These are phyloP conservation scores for Penicillium macrosclerotiorum DNA, from an alignment of 495 filamentous ascomycete genomes.

Conservation along the genomic window DNA sequence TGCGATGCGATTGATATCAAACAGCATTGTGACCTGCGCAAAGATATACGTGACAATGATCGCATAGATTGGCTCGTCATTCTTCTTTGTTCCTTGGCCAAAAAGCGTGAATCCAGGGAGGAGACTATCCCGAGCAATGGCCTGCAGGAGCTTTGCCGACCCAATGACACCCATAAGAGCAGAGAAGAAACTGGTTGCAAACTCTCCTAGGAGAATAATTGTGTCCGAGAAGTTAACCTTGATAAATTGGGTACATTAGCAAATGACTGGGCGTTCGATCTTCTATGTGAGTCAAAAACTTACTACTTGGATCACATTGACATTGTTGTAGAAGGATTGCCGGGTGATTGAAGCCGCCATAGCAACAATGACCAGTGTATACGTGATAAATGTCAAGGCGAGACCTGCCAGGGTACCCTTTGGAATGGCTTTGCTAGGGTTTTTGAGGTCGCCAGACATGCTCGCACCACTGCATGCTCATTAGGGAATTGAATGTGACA, in stretches of 20 bases:
- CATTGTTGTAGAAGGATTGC: constrained; percentile 68
- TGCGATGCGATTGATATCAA: constrained; percentile 84
- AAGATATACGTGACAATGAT: constrained; percentile 75
- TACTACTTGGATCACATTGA: constrained; percentile 76
- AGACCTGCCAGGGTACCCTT: constrained; percentile 77
- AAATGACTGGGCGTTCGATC: too few relatives aligned
- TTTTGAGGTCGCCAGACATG: constrained; percentile 84
- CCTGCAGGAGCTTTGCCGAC: constrained; percentile 83
- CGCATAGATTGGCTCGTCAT: constrained; percentile 74
- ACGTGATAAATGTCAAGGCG: constrained; percentile 70
- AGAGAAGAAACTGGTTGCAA: constrained; percentile 81
- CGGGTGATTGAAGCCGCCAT: constrained; percentile 78
- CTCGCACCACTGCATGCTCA: constrained; percentile 61
- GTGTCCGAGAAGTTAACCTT: constrained; percentile 68
- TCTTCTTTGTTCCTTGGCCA: constrained; percentile 68
- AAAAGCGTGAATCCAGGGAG: constrained; percentile 75
- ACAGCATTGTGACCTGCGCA: constrained; percentile 77
- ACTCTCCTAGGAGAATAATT: constrained; percentile 76
- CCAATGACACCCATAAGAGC: constrained; percentile 85
- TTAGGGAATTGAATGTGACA: constrained; percentile 17
- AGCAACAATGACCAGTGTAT: constrained; percentile 73
- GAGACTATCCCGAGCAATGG: constrained; percentile 75
- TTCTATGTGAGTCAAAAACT: constrained; percentile 7
- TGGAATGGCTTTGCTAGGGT: constrained; percentile 82
- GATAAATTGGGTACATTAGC: too few relatives aligned